These are phyloP conservation scores for Aspergillus sclerotiicarbonarius DNA, from an alignment of 495 filamentous ascomycete genomes.

Conservation along the genomic window DNA sequence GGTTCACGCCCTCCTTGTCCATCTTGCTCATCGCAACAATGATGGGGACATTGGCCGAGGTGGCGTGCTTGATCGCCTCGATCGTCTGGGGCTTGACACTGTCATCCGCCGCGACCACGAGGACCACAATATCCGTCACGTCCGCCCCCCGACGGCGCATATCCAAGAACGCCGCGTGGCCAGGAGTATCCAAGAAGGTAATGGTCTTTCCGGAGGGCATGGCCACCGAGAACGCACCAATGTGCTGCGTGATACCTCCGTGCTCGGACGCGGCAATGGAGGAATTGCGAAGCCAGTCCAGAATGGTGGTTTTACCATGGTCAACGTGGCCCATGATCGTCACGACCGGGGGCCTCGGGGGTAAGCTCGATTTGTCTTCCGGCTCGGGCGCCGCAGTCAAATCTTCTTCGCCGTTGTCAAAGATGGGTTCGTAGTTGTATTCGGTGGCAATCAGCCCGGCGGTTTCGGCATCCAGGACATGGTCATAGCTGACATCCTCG, in stretches of 20 bases:
- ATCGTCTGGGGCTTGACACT: constrained; percentile 97
- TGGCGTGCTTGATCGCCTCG: constrained; percentile 94
- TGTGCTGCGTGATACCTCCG: constrained; percentile 98
- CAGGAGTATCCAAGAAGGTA: constrained; percentile 96
- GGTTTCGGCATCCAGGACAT: constrained; percentile 85
- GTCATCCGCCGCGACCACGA: constrained; percentile 97
- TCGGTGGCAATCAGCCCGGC: constrained; percentile 89
- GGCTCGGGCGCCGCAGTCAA: constrained; percentile 65
- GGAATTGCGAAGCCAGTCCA: constrained; percentile 92
- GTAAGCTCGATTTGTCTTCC: constrained; percentile 68
- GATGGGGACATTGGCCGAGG: constrained; percentile 85
- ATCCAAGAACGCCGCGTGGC: constrained; percentile 89
- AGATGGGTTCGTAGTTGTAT: constrained; percentile 87
- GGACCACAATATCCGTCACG: constrained; percentile 93
- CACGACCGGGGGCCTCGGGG: constrained; percentile 83
- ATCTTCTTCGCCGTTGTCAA: constrained; percentile 69
- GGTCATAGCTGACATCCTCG: constrained; percentile 71
- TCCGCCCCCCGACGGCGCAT: constrained; percentile 97
- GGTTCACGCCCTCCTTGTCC: constrained; percentile 77
- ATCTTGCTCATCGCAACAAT: constrained; percentile 99
- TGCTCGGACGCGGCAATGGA: constrained; percentile 88
- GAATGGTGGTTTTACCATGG: constrained; percentile 95
- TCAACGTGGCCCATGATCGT: constrained; percentile 99
- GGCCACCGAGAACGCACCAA: constrained; percentile 94
- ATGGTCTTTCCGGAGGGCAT: constrained; percentile 83